Conservation (phyloP, 164 flowering plant species). For the Sextonia rubra region DNA sequence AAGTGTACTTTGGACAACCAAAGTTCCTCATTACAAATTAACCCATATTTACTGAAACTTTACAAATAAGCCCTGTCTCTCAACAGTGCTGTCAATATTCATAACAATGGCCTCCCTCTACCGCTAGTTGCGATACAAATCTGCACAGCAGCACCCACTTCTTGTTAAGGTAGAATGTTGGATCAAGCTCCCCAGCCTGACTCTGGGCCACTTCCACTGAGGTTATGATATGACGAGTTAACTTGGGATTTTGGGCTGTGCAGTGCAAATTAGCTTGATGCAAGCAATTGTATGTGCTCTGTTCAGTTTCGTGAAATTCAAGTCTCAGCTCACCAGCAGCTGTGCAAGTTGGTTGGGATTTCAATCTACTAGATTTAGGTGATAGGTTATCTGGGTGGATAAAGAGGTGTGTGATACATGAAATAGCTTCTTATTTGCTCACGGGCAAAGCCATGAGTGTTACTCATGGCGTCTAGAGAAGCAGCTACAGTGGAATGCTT, state of each 20-base stretch:
- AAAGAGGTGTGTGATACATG: background rate
- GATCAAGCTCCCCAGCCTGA: background rate
- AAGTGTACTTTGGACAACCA: background rate
- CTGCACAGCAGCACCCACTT: background rate
- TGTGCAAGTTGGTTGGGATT: background rate
- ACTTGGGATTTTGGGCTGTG: background rate
- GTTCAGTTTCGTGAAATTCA: background rate
- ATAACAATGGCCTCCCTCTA: no score
- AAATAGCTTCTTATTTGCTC: background rate
- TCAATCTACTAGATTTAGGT: background rate
- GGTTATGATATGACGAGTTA: no score
- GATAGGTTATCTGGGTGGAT: background rate
- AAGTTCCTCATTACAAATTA: background rate
- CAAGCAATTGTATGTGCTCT: background rate
- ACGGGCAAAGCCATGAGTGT: background rate
- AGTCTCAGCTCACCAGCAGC: constrained; percentile 1
- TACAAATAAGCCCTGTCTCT: no score
- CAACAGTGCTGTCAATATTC: no score
- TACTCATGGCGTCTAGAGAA: background rate
- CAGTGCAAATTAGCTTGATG: background rate
- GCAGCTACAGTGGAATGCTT: background rate
- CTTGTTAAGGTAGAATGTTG: background rate
- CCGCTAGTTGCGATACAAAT: no score
- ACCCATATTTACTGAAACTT: no score
- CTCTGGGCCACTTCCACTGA: no score